Conservation (phyloP, 2,329 filamentous ascomycete genomes). For the Aspergillus pseudoglaucus region DNA sequence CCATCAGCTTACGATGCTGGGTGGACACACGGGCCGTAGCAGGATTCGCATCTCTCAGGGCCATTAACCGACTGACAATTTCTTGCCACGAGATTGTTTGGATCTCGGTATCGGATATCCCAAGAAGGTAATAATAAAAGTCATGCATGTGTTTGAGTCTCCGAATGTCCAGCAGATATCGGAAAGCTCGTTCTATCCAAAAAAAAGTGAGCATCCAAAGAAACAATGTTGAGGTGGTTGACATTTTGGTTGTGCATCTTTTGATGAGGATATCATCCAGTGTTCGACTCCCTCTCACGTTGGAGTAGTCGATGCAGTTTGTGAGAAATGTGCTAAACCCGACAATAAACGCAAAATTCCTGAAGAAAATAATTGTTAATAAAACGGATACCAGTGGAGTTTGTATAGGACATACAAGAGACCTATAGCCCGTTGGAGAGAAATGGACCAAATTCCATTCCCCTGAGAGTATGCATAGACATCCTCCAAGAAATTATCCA, state of each 20-base stretch:
- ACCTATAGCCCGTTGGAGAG: conserved; percentile 64
- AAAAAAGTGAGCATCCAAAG: conserved; percentile 82
- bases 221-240: conserved; percentile 65
- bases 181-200: conserved; percentile 73
- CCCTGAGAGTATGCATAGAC: conserved; percentile 83
- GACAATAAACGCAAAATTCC: conserved; percentile 75
- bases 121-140: conserved; percentile 76
- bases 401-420: conserved; percentile 55
- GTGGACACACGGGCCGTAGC: conserved; percentile 63
- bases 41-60: conserved; percentile 77
- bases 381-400: not conserved
- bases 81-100: conserved; percentile 94
- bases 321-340: conserved; percentile 75
- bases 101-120: conserved; percentile 79
- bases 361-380: conserved; percentile 24
- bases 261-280: conserved; percentile 58
- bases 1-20: conserved; percentile 57
- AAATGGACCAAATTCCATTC: conserved; percentile 77
- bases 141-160: conserved; percentile 71
- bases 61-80: conserved; percentile 78
- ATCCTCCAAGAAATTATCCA: conserved; percentile 78
- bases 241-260: conserved; percentile 71
- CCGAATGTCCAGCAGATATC: conserved; percentile 66
- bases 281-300: conserved; percentile 59
- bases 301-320: conserved; percentile 77